Percentiles rank a stretch among this genome's conserved stretches.
These are phyloP conservation scores for Mycena kentingensis DNA, from an alignment of 768 basidiomycete genomes.

Conservation along the genomic window DNA sequence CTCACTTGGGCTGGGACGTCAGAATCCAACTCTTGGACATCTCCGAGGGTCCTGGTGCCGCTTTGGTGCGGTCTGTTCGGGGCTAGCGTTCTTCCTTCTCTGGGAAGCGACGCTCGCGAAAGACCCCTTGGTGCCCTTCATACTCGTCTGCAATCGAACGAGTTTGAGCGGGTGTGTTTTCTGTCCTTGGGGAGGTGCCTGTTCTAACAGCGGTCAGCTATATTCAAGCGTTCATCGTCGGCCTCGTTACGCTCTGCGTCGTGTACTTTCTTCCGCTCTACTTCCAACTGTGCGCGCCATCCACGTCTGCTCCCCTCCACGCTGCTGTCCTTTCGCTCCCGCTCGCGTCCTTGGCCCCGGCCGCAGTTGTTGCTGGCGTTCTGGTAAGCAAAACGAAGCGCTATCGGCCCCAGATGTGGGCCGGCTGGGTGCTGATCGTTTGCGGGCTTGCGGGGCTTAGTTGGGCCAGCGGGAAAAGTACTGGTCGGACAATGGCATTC, in stretches of 20 bases:
- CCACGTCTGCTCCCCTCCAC: slow-evolving; percentile 33
- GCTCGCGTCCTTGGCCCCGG: slow-evolving; percentile 37
- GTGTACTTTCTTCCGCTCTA: slow-evolving; percentile 37
- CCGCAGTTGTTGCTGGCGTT: slow-evolving; percentile 42
- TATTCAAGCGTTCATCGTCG: slow-evolving; percentile 34
- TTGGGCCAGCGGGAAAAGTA: slow-evolving; percentile 25
- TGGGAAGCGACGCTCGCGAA: slow-evolving; percentile 38
- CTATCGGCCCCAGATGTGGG: slow-evolving; percentile 36
- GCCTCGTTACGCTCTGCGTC: slow-evolving; percentile 15
- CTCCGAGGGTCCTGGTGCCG: slow-evolving; percentile 40
- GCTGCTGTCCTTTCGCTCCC: slow-evolving; percentile 38
- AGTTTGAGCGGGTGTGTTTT: slow-evolving; percentile 23
- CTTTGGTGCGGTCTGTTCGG: slow-evolving; percentile 41
- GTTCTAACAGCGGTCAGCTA: too few relatives aligned
- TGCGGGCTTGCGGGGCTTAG: slow-evolving; percentile 38
- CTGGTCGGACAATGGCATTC: slow-evolving; percentile 30
- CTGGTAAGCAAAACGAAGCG: slow-evolving; percentile 33
- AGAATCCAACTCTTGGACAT: slow-evolving; percentile 42
- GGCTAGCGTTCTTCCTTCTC: slow-evolving; percentile 36
- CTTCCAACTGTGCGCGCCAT: slow-evolving; percentile 37
- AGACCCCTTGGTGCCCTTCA: slow-evolving; percentile 38
- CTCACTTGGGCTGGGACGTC: slow-evolving; percentile 52
- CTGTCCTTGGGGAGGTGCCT: too few relatives aligned
- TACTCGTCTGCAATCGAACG: slow-evolving; percentile 35
- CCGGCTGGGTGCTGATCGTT: slow-evolving; percentile 35